Percentiles rank a stretch among this genome's conserved stretches.
phyloP scores from a whole-genome alignment of 805 yeast genomes.

The Candida insectorum region DNA sequence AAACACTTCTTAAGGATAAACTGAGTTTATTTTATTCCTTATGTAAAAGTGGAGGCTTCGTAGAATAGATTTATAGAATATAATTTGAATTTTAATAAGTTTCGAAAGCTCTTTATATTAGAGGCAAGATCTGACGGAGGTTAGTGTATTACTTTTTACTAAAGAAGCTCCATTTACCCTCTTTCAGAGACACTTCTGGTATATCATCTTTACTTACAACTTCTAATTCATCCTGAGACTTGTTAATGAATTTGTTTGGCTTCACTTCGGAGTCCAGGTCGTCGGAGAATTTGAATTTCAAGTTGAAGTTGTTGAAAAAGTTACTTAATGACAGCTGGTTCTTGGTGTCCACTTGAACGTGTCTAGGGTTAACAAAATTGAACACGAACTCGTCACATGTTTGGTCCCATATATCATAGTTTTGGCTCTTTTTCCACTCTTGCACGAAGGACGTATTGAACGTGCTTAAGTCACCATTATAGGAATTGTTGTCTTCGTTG shows the following conservation, averaged over 20 bases:
- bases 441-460: conserved; percentile 31
- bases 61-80: conserved; percentile 19
- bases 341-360: conserved; percentile 18
- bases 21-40: conserved; percentile 73
- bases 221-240: too few species aligned
- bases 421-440: conserved; percentile 31
- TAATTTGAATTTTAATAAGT: too few species aligned
- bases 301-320: conserved; percentile 23
- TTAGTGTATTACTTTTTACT: too few species aligned
- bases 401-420: conserved; percentile 37
- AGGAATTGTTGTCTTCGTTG: conserved; percentile 15
- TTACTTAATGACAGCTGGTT: conserved; percentile 16
- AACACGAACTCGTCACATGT: conserved; percentile 43
- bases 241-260: conserved; percentile 18
- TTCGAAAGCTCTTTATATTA: too few species aligned
- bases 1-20: conserved; percentile 57
- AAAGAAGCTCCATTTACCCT: too few species aligned
- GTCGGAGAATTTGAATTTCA: conserved; percentile 10
- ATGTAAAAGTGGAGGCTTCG: conserved; percentile 76
- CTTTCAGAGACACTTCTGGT: background rate
- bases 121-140: too few species aligned
- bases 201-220: background rate
- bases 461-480: conserved; percentile 26
- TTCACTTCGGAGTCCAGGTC: conserved; percentile 11
- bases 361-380: conserved; percentile 41